Evolutionary conservation across 164 flowering plant genomes (phyloP), one percentile per base, ranked within the genome.

Genomic region (Tetracentron sinense): DNA sequence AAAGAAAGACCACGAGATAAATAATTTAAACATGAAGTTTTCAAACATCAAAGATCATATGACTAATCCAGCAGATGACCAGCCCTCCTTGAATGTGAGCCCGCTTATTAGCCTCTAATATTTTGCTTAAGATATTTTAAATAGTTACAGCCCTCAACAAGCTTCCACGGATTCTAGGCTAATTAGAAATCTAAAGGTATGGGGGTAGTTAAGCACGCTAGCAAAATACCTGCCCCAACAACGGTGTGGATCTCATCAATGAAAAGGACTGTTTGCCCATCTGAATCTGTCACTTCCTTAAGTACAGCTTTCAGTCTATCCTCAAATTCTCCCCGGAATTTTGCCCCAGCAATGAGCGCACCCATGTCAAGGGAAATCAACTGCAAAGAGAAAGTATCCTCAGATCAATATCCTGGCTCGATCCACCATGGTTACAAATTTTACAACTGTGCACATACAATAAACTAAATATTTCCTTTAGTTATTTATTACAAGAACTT

Each of bases 311-410:
- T 95, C 63, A 95, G 73, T 68, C 99, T 82, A 72, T 95, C 99
- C 73, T 95, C 99, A 74, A 95, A 95, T 74, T 95, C 97, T 58
- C 97, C 97, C 17, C 99, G 87, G 68, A 74, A 95, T 73, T 92
- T 92, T n/a, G 99, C 97, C 27, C 99, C 97, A 71, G 99, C 99
- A 64, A 95, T 90, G 30, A 95, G 92, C 5, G 97, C 85, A 63
- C 97, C 99, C 99, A 95, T 85, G 77, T 92, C 99, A 71, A 94
- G 90, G n/a, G 99, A 91, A 73, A 94, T 86, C 67, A 94, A 83
- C 99, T 94, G 83, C n/a, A 74, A 72, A 57, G 35, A 35, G 23
- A 60, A 53, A 49, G 12, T 1, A 27, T 0, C n/a, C 33, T 44
- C 26, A 57, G 17, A 50, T 23, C 17, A 12, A 15, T 48, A 26